These are phyloP conservation scores for Sugiyamaella marilandica DNA, from an alignment of 805 yeast species.

Conservation along the genomic window DNA sequence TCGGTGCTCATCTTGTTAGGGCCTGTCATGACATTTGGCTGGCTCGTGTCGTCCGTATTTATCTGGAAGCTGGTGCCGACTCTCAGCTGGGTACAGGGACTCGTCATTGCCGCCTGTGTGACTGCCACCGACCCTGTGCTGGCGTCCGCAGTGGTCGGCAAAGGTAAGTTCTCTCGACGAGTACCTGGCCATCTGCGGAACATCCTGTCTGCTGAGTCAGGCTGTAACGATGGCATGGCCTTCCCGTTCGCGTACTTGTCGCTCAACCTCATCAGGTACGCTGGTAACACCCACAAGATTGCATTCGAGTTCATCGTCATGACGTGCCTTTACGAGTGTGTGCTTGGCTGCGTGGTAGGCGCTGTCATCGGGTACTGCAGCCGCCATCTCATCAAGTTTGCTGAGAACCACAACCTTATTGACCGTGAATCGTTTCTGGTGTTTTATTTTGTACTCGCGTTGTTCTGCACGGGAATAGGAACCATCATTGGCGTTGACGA, in stretches of 20 bases:
- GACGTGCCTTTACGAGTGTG: constrained; percentile 75
- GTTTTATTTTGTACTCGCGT: constrained; percentile 73
- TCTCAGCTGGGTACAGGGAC: constrained; percentile 63
- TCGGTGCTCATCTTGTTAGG: constrained; percentile 69
- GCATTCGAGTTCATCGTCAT: constrained; percentile 75
- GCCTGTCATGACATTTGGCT: constrained; percentile 88
- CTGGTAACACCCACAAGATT: constrained; percentile 60
- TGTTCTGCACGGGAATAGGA: constrained; percentile 85
- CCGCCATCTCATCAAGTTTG: constrained; percentile 66
- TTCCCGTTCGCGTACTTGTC: constrained; percentile 79
- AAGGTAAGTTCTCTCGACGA: constrained; percentile 83
- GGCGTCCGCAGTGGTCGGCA: constrained; percentile 94
- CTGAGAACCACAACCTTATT: constrained; percentile 62
- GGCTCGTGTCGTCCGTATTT: constrained; percentile 78
- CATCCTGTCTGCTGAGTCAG: constrained; percentile 77
- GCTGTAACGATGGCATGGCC: constrained; percentile 95
- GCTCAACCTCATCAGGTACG: constrained; percentile 59
- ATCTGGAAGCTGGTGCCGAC: constrained; percentile 75
- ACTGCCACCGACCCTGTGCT: constrained; percentile 95
- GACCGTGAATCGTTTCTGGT: constrained; percentile 88
- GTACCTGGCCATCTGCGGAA: constrained; percentile 92
- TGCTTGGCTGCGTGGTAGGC: constrained; percentile 75
- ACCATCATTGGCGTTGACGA: constrained; percentile 86
- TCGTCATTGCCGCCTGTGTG: constrained; percentile 77
- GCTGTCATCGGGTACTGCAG: constrained; percentile 64